Evolutionary conservation across 176 grass and related monocot species (phyloP).

Genomic region (Triticum dicoccoides): DNA sequence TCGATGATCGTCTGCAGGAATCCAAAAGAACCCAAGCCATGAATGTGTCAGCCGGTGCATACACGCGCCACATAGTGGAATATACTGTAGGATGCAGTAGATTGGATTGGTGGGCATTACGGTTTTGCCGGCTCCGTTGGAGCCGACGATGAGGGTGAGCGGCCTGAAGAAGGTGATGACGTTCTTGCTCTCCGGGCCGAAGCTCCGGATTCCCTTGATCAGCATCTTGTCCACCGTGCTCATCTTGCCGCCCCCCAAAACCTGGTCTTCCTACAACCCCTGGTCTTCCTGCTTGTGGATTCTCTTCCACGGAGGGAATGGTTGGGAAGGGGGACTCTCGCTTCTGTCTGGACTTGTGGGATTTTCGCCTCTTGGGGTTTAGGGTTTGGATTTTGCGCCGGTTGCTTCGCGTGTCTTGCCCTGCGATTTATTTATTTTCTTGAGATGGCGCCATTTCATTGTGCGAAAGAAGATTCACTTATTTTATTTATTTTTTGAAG

Average conservation of each 20-base stretch:
- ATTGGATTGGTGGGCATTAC: slow-evolving; percentile 31
- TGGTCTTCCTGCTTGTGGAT: too few relatives aligned
- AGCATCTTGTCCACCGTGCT: slow-evolving; percentile 99
- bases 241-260: slow-evolving; percentile 45
- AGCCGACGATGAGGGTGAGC: slow-evolving; percentile 94
- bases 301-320: neutral
- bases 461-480: too few relatives aligned
- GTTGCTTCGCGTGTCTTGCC: too few relatives aligned
- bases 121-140: slow-evolving; percentile 94
- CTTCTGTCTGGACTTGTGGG: too few relatives aligned
- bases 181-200: slow-evolving; percentile 96
- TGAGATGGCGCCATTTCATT: too few relatives aligned
- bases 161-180: slow-evolving; percentile 98
- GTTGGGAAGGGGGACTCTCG: neutral
- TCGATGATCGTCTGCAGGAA: slow-evolving; percentile 85
- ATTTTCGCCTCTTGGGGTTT: slow-evolving; percentile 8
- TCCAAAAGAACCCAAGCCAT: neutral
- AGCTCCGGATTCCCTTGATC: slow-evolving; percentile 94
- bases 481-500: too few relatives aligned
- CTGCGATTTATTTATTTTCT: too few relatives aligned
- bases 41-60: neutral
- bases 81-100: too few relatives aligned
- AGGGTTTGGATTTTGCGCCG: neutral
- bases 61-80: neutral
- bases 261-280: neutral